Conservation (phyloP, 306 rosid genomes). For the Cajanus cajan region DNA sequence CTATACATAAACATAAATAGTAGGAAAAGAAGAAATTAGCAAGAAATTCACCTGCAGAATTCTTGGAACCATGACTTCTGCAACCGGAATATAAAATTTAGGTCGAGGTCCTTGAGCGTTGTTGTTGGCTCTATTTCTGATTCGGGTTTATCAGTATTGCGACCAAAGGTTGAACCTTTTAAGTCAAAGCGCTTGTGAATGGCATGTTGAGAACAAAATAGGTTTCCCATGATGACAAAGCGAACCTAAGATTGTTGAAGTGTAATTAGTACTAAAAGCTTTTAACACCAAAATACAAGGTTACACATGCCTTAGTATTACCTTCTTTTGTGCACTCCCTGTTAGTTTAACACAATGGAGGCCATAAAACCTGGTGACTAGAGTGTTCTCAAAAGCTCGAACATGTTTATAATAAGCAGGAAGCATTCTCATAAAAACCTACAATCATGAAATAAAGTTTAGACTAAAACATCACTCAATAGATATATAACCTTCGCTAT, state of each 20-base stretch:
- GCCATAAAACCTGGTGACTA: constrained; percentile 87
- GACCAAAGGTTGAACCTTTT: constrained; percentile 94
- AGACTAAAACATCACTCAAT: constrained; percentile 27
- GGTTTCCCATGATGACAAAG: constrained; percentile 94
- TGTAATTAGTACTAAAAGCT: not conserved
- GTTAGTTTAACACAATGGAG: constrained; percentile 85
- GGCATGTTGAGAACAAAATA: constrained; percentile 67
- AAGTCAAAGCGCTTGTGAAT: constrained; percentile 88
- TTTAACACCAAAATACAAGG: not conserved
- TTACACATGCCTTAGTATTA: constrained; percentile 25
- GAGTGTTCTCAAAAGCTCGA: constrained; percentile 78
- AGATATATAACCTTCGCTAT: not conserved
- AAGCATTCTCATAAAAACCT: constrained; percentile 94
- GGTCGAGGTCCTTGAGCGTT: constrained; percentile 92
- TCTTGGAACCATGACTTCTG: constrained; percentile 85
- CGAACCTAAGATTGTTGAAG: constrained; percentile 64
- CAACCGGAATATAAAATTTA: constrained; percentile 78
- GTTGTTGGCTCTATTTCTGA: constrained; percentile 77
- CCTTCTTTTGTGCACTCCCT: constrained; percentile 87
- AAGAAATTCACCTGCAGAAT: constrained; percentile 62
- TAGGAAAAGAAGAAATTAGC: not conserved
- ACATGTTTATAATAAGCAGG: constrained; percentile 93
- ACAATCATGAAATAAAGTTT: constrained; percentile 30
- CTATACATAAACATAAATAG: not conserved
- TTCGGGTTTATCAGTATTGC: constrained; percentile 75